A percentile compares a stretch with the other conserved stretches of the same genome.
Evolutionary conservation across 352 stramenopile genomes (phyloP).

Genomic region (Phytophthora constricta): DNA sequence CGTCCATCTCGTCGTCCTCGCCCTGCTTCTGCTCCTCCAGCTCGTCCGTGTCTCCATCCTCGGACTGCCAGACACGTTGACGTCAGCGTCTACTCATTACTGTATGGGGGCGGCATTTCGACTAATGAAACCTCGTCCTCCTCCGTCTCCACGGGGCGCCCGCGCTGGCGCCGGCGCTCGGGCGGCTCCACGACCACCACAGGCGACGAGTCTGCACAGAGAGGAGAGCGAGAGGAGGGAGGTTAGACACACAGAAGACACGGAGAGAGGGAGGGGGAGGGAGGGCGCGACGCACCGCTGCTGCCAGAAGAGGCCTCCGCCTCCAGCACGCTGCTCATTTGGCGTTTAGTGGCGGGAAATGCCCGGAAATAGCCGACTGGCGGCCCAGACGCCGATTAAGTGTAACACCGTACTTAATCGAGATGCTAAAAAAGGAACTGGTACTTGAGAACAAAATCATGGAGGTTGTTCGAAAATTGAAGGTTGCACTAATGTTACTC

Average conservation of each 20-base stretch:
- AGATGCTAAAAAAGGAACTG: too few species aligned
- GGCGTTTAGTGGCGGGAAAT: too few species aligned
- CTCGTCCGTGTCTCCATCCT: conserved; percentile 33
- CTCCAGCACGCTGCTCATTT: conserved; percentile 41
- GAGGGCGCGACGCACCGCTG: conserved; percentile 23
- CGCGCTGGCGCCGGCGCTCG: conserved; percentile 10
- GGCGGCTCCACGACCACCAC: conserved; percentile 21
- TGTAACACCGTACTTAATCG: too few species aligned
- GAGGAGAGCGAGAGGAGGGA: not conserved
- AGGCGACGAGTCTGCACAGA: conserved; percentile 33
- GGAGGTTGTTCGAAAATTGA: too few species aligned
- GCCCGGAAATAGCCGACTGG: too few species aligned
- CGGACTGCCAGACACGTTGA: not conserved
- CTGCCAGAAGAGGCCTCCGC: conserved; percentile 26
- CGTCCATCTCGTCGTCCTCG: conserved; percentile 16
- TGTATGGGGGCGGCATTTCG: not conserved
- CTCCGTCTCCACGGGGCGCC: conserved; percentile 16
- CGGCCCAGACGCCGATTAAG: too few species aligned
- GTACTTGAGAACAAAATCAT: too few species aligned
- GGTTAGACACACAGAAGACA: not conserved
- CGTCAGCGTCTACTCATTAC: not conserved
- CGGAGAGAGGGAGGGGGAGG: not conserved
- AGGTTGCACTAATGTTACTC: too few species aligned
- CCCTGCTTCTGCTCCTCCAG: conserved; percentile 33
- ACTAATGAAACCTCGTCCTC: conserved; percentile 19